These are phyloP conservation scores for Xylaria sp. DNA, from an alignment of 2,329 filamentous ascomycete genomes.

Conservation along the genomic window DNA sequence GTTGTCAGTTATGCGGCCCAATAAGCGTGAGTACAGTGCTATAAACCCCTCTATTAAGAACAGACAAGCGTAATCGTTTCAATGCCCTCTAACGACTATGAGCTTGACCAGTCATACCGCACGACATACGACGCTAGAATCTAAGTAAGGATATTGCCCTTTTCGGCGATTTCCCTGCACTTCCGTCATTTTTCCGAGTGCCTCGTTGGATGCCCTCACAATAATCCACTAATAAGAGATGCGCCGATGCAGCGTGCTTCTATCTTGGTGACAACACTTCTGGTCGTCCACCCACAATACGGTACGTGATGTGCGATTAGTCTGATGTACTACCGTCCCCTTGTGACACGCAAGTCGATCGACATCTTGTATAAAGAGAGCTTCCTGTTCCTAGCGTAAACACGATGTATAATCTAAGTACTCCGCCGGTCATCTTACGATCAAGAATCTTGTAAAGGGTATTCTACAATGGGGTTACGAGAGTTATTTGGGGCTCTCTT, in stretches of 20 bases:
- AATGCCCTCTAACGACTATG: not conserved
- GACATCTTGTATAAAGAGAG: conserved; percentile 7
- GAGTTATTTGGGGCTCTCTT: conserved; percentile 19
- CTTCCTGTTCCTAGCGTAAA: not conserved
- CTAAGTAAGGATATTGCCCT: conserved; percentile 1
- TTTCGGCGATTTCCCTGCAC: conserved; percentile 2
- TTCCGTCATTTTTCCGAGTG: conserved; percentile 4
- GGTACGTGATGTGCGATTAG: not conserved
- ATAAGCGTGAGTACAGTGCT: not conserved
- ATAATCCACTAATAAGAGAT: conserved; percentile 20
- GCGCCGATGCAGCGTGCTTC: not conserved
- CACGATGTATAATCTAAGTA: not conserved
- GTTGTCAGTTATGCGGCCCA: conserved; percentile 11
- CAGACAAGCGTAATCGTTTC: not conserved
- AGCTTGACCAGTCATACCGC: not conserved
- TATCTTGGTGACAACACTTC: not conserved
- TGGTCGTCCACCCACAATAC: not conserved
- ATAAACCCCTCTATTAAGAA: not conserved
- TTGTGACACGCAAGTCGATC: not conserved
- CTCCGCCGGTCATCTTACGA: not conserved
- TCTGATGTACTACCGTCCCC: not conserved
- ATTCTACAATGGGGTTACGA: conserved; percentile 15
- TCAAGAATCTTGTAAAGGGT: not conserved
- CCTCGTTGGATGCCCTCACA: not conserved
- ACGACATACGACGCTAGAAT: not conserved